Evolutionary conservation across 2,329 filamentous ascomycete species (phyloP).

Genomic region (Arthroderma sp.): DNA sequence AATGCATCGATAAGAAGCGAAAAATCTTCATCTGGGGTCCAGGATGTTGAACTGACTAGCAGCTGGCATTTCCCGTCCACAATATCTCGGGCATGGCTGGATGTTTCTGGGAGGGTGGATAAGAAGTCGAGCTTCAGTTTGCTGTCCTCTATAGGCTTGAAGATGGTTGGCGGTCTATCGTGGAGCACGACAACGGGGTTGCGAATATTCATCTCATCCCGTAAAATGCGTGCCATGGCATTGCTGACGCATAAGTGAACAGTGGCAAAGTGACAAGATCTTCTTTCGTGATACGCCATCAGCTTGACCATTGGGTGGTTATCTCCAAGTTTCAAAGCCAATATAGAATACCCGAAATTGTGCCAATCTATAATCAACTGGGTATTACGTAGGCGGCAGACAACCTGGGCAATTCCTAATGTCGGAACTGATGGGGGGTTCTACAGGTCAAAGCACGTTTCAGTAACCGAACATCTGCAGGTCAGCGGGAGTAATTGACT

Average conservation of each 20-base stretch:
- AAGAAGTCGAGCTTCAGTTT: conserved; percentile 48
- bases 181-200: conserved; percentile 61
- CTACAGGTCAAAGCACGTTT: conserved; percentile 29
- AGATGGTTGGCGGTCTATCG: conserved; percentile 72
- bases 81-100: conserved; percentile 46
- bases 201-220: conserved; percentile 50
- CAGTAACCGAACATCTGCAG: background rate
- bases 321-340: conserved; percentile 52
- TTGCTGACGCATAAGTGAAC: conserved; percentile 79
- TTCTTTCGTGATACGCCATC: conserved; percentile 63
- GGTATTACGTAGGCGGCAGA: conserved; percentile 66
- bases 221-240: conserved; percentile 69
- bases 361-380: conserved; percentile 92
- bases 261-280: conserved; percentile 54
- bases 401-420: conserved; percentile 58
- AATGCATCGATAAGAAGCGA: conserved; percentile 72
- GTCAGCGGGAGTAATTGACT: conserved; percentile 8
- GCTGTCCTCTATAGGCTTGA: conserved; percentile 51
- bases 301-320: conserved; percentile 63
- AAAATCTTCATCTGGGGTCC: conserved; percentile 96
- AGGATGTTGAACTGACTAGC: conserved; percentile 86
- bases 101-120: conserved; percentile 50
- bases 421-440: conserved; percentile 94
- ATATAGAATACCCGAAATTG: conserved; percentile 93
- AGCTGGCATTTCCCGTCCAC: conserved; percentile 49